Conservation (phyloP, 768 basidiomycete species). For the Suillus weaverae region DNA sequence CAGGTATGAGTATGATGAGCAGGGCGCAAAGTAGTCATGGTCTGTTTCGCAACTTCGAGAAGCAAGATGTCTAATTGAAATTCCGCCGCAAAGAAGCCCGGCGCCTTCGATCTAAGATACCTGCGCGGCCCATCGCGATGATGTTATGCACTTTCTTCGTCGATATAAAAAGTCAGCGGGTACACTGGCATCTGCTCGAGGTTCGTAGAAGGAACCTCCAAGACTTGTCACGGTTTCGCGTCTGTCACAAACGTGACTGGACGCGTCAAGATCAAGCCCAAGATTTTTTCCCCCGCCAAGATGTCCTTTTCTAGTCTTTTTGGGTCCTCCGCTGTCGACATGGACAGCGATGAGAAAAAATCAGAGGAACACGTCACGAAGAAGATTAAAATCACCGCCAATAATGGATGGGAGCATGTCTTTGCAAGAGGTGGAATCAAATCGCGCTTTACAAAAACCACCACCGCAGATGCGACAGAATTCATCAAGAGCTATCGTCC, state of each 20-base stretch:
- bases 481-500: neutral
- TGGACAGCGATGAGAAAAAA: neutral
- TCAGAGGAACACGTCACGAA: neutral
- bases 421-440: conserved; percentile 5
- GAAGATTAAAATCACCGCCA: conserved; percentile 3
- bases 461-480: neutral
- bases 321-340: neutral
- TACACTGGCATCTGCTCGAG: neutral
- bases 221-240: neutral
- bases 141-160: neutral
- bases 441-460: neutral
- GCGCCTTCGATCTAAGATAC: conserved; percentile 1
- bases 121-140: neutral
- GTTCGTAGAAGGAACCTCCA: neutral
- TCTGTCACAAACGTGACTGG: neutral
- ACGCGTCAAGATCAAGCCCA: neutral
- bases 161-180: neutral
- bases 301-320: neutral
- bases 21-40: conserved; percentile 40
- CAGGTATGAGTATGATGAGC: conserved; percentile 61
- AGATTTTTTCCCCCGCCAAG: neutral
- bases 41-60: conserved; percentile 8
- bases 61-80: neutral
- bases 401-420: conserved; percentile 4
- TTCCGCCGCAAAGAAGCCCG: conserved; percentile 14